These are phyloP conservation scores for Mycena galopus DNA, from an alignment of 768 basidiomycete species.

Conservation along the genomic window DNA sequence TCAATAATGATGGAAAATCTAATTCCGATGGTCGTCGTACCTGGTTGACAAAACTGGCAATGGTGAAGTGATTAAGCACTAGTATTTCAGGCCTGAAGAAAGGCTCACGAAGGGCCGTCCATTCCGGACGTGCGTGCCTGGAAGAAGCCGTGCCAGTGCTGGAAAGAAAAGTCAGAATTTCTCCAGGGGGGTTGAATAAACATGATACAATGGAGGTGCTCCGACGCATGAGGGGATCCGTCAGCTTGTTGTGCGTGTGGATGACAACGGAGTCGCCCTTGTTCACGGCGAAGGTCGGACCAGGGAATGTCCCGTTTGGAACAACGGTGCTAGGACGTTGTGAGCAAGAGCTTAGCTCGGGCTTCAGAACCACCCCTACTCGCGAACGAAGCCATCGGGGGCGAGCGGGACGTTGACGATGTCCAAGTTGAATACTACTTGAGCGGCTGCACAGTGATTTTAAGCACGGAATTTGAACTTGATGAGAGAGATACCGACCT, in stretches of 20 bases:
- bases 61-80: constrained; percentile 9
- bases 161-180: background rate
- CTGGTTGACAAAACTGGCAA: constrained; percentile 18
- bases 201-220: constrained; percentile 46
- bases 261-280: constrained; percentile 48
- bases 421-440: constrained; percentile 30
- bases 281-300: constrained; percentile 39
- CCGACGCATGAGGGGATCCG: constrained; percentile 45
- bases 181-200: background rate
- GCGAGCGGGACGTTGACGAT: constrained; percentile 36
- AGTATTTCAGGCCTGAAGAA: background rate
- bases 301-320: constrained; percentile 47
- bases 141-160: constrained; percentile 55
- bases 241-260: constrained; percentile 44
- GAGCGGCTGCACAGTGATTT: background rate
- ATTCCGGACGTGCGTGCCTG: constrained; percentile 51
- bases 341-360: background rate
- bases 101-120: constrained; percentile 50
- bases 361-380: constrained; percentile 13
- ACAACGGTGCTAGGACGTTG: constrained; percentile 39
- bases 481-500: background rate
- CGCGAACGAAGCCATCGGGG: constrained; percentile 37
- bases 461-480: too few species aligned
- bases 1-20: constrained; percentile 13
- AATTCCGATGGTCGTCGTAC: background rate